phyloP scores from a whole-genome alignment of 306 rosid species.

The Vicia faba region DNA sequence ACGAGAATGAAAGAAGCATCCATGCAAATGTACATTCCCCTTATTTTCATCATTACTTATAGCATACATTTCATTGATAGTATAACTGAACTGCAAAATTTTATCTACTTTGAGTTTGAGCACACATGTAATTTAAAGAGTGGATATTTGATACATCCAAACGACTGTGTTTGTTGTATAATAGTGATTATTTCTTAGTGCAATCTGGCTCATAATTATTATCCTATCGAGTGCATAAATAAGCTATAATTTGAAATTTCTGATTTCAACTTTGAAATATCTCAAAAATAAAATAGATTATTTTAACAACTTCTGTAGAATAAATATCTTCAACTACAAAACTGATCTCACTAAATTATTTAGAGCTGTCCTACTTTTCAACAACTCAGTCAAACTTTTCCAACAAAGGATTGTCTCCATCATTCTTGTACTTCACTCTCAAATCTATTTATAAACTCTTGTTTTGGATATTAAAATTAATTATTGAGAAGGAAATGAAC shows the following conservation, averaged over 20 bases:
- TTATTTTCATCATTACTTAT: no score
- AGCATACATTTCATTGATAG: no score
- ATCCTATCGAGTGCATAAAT: slow-evolving; percentile 24
- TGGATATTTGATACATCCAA: slow-evolving; percentile 31
- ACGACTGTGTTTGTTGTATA: not conserved
- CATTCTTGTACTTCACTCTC: slow-evolving; percentile 29
- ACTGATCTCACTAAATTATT: slow-evolving; percentile 20
- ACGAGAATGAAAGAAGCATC: no score
- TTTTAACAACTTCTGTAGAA: slow-evolving; percentile 18
- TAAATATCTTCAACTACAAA: slow-evolving; percentile 28
- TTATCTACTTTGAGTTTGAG: not conserved
- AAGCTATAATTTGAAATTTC: not conserved
- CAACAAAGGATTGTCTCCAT: slow-evolving; percentile 28
- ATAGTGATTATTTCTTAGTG: slow-evolving; percentile 1
- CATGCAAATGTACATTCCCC: no score
- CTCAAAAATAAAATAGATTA: not conserved
- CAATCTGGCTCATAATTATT: slow-evolving; percentile 7
- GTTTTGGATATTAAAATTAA: slow-evolving; percentile 10
- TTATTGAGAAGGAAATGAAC: slow-evolving; percentile 1
- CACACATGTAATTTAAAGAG: not conserved
- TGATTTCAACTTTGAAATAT: slow-evolving; percentile 25
- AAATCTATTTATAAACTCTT: slow-evolving; percentile 25
- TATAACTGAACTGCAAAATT: no score
- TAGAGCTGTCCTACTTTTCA: slow-evolving; percentile 21
- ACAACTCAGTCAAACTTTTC: slow-evolving; percentile 18